phyloP scores from a whole-genome alignment of 257 asterid genomes.

The Salvia splendens region DNA sequence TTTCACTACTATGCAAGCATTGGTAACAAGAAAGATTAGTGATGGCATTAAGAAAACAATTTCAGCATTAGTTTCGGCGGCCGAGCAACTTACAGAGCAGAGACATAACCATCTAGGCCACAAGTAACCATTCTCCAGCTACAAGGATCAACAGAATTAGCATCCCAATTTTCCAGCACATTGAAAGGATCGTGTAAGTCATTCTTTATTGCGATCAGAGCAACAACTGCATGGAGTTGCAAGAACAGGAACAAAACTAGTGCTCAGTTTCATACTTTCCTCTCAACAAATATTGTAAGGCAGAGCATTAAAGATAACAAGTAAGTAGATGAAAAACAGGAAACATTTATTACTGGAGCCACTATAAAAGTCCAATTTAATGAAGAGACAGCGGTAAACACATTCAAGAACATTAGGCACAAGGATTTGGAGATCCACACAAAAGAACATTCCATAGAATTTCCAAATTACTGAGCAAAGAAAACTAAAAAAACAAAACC shows the following conservation, averaged over 20 bases:
- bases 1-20: background rate
- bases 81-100: slow-evolving; percentile 68
- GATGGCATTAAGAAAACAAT: background rate
- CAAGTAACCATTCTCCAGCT: slow-evolving; percentile 98
- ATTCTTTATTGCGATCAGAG: slow-evolving; percentile 75
- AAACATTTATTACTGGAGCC: slow-evolving; percentile 36
- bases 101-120: slow-evolving; percentile 77
- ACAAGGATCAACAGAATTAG: slow-evolving; percentile 96
- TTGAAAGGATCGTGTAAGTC: slow-evolving; percentile 79
- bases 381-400: background rate
- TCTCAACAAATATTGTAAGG: slow-evolving; percentile 2
- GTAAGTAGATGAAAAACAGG: slow-evolving; percentile 16
- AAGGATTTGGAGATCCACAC: slow-evolving; percentile 13
- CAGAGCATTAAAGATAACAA: slow-evolving; percentile 22
- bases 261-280: background rate
- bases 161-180: slow-evolving; percentile 90
- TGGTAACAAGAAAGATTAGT: slow-evolving; percentile 15
- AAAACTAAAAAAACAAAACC: background rate
- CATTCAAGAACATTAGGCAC: slow-evolving; percentile 14
- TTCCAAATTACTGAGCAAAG: background rate
- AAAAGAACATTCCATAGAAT: slow-evolving; percentile 8
- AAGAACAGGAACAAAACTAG: slow-evolving; percentile 10
- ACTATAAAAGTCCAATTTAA: slow-evolving; percentile 19
- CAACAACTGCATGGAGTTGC: slow-evolving; percentile 67
- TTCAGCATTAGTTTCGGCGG: background rate